Conservation (phyloP, 2,329 filamentous ascomycete genomes). For the Verticillium albo-atrum region DNA sequence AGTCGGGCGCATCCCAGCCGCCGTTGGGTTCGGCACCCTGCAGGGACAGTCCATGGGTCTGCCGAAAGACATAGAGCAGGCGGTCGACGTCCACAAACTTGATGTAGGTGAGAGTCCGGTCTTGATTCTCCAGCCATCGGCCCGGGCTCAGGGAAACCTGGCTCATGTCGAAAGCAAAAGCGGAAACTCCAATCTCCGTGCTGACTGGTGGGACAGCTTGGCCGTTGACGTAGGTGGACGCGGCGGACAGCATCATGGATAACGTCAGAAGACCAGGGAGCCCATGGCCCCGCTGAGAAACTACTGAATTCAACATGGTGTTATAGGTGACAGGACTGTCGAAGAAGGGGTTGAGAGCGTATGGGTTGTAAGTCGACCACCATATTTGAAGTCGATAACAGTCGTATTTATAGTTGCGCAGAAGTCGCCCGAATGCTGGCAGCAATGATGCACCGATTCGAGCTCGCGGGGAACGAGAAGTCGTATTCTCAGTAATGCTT, state of each 20-base stretch:
- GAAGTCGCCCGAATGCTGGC: not conserved
- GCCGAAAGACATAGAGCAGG: conserved; percentile 43
- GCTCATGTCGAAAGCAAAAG: conserved; percentile 33
- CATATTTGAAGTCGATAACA: not conserved
- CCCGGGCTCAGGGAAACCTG: conserved; percentile 31
- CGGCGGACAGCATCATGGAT: not conserved
- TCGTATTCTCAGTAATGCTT: not conserved
- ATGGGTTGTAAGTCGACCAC: not conserved
- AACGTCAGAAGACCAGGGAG: not conserved
- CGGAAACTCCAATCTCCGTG: conserved; percentile 24
- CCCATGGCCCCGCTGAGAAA: not conserved
- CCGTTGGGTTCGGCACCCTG: conserved; percentile 39
- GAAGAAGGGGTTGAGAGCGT: not conserved
- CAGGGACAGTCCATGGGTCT: conserved; percentile 40
- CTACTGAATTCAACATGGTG: conserved; percentile 2
- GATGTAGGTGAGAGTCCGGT: conserved; percentile 41
- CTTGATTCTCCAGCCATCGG: conserved; percentile 38
- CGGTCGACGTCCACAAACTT: conserved; percentile 39
- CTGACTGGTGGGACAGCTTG: conserved; percentile 20
- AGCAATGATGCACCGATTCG: not conserved
- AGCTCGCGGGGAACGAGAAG: not conserved
- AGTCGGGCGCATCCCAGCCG: conserved; percentile 50
- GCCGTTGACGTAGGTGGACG: conserved; percentile 1
- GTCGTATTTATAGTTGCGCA: not conserved
- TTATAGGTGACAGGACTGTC: not conserved